A percentile compares a stretch with the other conserved stretches of the same genome.
Evolutionary conservation across 192 early-diverging fungal species (phyloP).

Genomic region (Mortierella claussenii): DNA sequence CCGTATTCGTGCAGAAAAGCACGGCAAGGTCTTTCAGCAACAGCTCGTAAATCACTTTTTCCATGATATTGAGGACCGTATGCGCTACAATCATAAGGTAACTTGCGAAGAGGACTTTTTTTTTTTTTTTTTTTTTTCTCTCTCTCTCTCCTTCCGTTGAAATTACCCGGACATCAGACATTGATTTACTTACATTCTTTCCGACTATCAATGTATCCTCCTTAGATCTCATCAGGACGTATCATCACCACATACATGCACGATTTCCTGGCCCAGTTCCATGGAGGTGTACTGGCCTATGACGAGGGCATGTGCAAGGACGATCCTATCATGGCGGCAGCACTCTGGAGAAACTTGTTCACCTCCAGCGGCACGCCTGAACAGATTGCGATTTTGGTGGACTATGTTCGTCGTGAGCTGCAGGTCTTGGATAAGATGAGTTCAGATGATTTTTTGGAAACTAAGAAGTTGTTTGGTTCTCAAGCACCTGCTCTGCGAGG

Average conservation of each 20-base stretch:
- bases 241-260: slow-evolving; percentile 81
- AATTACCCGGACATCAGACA: too few relatives aligned
- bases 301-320: slow-evolving; percentile 91
- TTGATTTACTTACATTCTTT: background rate
- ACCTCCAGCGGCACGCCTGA: slow-evolving; percentile 38
- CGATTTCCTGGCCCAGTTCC: slow-evolving; percentile 85
- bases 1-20: slow-evolving; percentile 74
- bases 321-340: slow-evolving; percentile 89
- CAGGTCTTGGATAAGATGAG: slow-evolving; percentile 48
- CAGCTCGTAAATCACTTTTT: slow-evolving; percentile 90
- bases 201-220: background rate
- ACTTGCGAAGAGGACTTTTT: background rate
- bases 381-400: slow-evolving; percentile 51
- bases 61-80: slow-evolving; percentile 86
- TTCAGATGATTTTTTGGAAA: slow-evolving; percentile 50
- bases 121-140: background rate
- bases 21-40: slow-evolving; percentile 86
- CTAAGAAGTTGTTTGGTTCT: slow-evolving; percentile 27
- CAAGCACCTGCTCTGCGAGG: slow-evolving; percentile 36
- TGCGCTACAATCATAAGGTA: slow-evolving; percentile 82
- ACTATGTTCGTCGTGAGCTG: slow-evolving; percentile 55
- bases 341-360: slow-evolving; percentile 79
- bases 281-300: slow-evolving; percentile 89
- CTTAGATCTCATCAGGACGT: slow-evolving; percentile 72
- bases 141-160: background rate